Evolutionary conservation across 2,329 filamentous ascomycete species (phyloP).

Genomic region (Colletotrichum tropicale): DNA sequence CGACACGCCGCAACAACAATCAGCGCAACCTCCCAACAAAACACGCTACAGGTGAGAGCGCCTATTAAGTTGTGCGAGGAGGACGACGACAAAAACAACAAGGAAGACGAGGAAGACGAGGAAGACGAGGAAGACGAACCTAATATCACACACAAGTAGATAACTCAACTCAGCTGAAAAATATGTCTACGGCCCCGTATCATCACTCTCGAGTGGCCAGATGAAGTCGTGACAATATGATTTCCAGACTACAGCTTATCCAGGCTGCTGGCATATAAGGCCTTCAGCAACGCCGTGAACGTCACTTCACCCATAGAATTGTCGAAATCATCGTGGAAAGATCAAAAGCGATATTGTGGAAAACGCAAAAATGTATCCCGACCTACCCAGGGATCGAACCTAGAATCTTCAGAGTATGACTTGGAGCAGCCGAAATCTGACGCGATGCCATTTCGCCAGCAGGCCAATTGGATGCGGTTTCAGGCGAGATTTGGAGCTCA

Average conservation of each 20-base stretch:
- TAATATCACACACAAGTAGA: no score
- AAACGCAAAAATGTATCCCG: background rate
- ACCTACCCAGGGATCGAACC: constrained; percentile 10
- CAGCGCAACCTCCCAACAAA: rapidly evolving
- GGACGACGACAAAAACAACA: no score
- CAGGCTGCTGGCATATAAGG: background rate
- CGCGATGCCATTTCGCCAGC: constrained; percentile 12
- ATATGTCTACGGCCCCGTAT: rapidly evolving
- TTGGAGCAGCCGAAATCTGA: background rate
- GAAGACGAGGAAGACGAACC: no score
- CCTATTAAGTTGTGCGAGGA: no score
- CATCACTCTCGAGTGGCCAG: no score
- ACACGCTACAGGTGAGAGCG: no score
- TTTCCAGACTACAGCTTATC: background rate
- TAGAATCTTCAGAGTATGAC: constrained; percentile 6
- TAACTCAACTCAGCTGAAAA: rapidly evolving
- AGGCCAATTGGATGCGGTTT: background rate
- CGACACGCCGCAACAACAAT: no score
- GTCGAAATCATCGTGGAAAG: background rate
- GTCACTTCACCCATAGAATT: no score
- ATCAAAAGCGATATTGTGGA: background rate
- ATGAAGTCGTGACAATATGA: no score
- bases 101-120: no score
- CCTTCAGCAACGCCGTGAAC: background rate
- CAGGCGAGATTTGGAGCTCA: rapidly evolving